Evolutionary conservation across 345 rosid genomes (phyloP).

Genomic region (Litchi chinensis): DNA sequence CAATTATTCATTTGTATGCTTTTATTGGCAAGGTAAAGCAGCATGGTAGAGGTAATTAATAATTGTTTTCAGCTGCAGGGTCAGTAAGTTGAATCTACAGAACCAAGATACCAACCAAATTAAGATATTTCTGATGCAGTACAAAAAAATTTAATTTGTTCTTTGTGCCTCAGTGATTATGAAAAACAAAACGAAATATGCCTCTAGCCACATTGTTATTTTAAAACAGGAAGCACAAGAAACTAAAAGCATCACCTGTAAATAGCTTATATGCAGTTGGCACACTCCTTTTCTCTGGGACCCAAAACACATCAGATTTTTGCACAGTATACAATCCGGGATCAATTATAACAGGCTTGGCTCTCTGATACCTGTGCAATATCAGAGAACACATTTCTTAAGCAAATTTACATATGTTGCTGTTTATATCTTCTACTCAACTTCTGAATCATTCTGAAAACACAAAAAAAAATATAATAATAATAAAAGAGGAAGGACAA

Average conservation of each 20-base stretch:
- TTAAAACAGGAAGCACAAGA: background rate
- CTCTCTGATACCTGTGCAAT: constrained; percentile 57
- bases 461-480: too few relatives aligned
- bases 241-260: constrained; percentile 46
- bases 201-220: background rate
- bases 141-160: background rate
- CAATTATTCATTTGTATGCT: background rate
- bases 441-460: background rate
- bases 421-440: background rate
- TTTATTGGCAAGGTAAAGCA: background rate
- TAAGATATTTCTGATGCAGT: background rate
- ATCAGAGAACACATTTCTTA: constrained; percentile 16
- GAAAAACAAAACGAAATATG: background rate
- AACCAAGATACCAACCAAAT: background rate
- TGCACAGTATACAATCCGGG: constrained; percentile 56
- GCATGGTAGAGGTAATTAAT: background rate
- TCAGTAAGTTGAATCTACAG: background rate
- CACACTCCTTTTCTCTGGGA: constrained; percentile 49
- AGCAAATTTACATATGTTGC: constrained; percentile 1
- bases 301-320: constrained; percentile 71
- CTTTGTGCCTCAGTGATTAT: background rate
- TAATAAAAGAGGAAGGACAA: constrained; percentile 5
- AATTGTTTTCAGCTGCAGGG: background rate
- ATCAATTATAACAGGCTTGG: constrained; percentile 71
- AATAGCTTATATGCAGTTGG: constrained; percentile 65